Evolutionary conservation across 2,329 filamentous ascomycete genomes (phyloP).

Genomic region (Colletotrichum eremochloae): DNA sequence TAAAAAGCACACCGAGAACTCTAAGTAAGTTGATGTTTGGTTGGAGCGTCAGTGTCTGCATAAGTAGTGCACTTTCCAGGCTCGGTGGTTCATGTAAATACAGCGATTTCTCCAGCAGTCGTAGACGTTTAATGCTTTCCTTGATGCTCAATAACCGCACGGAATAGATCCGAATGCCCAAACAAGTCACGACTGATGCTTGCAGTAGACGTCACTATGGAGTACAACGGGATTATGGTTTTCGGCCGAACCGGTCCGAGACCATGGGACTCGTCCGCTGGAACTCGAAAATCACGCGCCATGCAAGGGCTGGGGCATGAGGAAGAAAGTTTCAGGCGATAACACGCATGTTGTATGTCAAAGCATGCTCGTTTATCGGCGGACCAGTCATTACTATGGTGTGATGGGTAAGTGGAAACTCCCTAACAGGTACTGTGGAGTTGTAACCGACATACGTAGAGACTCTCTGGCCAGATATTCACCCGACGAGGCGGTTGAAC

Average conservation of each 20-base stretch:
- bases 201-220: background rate
- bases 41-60: background rate
- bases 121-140: background rate
- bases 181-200: background rate
- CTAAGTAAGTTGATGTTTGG: background rate
- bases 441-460: too few relatives aligned
- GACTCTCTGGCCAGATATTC: too few relatives aligned
- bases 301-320: conserved; percentile 16
- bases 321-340: conserved; percentile 13
- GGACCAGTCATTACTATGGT: background rate
- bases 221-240: background rate
- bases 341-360: background rate
- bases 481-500: too few relatives aligned
- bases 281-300: too few relatives aligned
- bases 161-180: too few relatives aligned
- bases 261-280: too few relatives aligned
- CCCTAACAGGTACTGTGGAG: too few relatives aligned
- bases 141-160: background rate
- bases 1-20: background rate
- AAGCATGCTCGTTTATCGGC: conserved; percentile 3
- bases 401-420: too few relatives aligned
- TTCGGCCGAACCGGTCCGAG: background rate
- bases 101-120: background rate
- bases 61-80: background rate
- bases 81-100: background rate